Evolutionary conservation across 2,329 filamentous ascomycete genomes (phyloP).

Genomic region (Epichloe hybrida): DNA sequence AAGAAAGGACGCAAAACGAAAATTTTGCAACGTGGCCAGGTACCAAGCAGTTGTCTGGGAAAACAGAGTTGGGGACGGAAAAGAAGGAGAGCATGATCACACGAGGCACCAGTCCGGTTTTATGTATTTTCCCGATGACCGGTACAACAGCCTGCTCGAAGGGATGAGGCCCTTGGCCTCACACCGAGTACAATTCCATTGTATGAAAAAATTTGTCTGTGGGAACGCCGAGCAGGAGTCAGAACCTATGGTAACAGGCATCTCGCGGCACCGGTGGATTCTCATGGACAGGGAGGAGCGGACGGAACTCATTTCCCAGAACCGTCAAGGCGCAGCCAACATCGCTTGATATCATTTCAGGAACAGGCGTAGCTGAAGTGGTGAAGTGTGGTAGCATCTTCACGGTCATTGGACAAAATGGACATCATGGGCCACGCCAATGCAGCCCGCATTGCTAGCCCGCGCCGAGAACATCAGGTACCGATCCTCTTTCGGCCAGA

Average conservation of each 20-base stretch:
- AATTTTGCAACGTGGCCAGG: constrained; percentile 19
- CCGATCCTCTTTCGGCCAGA: not conserved
- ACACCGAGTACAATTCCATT: too few species aligned
- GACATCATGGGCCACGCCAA: constrained; percentile 2
- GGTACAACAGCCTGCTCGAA: too few species aligned
- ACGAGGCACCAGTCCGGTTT: constrained; percentile 4
- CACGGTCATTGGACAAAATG: constrained; percentile 1
- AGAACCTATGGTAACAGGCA: not conserved
- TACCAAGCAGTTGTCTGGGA: constrained; percentile 17
- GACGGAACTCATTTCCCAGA: not conserved
- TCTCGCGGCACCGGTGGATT: not conserved
- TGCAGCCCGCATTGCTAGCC: not conserved
- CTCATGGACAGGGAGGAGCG: not conserved
- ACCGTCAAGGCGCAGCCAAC: not conserved
- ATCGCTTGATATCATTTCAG: constrained; percentile 10
- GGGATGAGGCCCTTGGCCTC: too few species aligned
- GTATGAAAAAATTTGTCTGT: too few species aligned
- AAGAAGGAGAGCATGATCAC: not conserved
- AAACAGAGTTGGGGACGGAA: not conserved
- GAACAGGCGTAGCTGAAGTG: constrained; percentile 18
- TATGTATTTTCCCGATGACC: not conserved
- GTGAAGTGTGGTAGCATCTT: constrained; percentile 4
- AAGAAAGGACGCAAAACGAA: constrained; percentile 27
- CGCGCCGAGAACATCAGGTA: not conserved
- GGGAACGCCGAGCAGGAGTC: too few species aligned